Conservation (phyloP, 176 grass and related monocot genomes). For the Dactylis glomerata region DNA sequence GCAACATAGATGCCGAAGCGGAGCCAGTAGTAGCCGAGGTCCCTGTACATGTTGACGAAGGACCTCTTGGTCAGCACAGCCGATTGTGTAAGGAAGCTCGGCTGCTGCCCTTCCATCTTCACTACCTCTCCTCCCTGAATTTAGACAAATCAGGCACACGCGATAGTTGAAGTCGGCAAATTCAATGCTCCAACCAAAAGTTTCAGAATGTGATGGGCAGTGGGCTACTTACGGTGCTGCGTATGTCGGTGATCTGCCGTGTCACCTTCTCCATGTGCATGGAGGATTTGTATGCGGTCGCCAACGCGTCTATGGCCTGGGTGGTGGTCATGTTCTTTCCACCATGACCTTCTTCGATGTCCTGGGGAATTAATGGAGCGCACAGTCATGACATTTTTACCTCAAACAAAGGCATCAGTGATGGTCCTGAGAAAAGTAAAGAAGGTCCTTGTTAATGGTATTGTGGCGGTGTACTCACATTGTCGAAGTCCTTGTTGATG, state of each 20-base stretch:
- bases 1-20: slow-evolving; percentile 70
- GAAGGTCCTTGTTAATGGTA: no score
- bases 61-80: slow-evolving; percentile 80
- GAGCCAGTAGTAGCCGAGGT: slow-evolving; percentile 93
- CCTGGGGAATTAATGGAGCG: slow-evolving; percentile 20
- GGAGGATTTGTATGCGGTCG: slow-evolving; percentile 62
- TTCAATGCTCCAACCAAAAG: no score
- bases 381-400: neutral
- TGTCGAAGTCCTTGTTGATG: slow-evolving; percentile 93
- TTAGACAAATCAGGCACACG: no score
- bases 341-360: slow-evolving; percentile 36
- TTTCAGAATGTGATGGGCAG: neutral
- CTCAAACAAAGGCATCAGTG: neutral
- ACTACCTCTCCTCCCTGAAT: slow-evolving; percentile 54
- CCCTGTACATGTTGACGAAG: slow-evolving; percentile 95
- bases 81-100: slow-evolving; percentile 64
- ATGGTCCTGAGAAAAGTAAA: neutral
- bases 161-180: neutral
- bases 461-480: slow-evolving; percentile 28
- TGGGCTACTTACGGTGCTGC: slow-evolving; percentile 33
- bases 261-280: slow-evolving; percentile 44
- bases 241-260: slow-evolving; percentile 50
- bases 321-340: slow-evolving; percentile 30
- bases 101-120: slow-evolving; percentile 61
- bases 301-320: slow-evolving; percentile 53